Conservation (phyloP, 2,329 filamentous ascomycete genomes). For the Aureobasidium uvarum region DNA sequence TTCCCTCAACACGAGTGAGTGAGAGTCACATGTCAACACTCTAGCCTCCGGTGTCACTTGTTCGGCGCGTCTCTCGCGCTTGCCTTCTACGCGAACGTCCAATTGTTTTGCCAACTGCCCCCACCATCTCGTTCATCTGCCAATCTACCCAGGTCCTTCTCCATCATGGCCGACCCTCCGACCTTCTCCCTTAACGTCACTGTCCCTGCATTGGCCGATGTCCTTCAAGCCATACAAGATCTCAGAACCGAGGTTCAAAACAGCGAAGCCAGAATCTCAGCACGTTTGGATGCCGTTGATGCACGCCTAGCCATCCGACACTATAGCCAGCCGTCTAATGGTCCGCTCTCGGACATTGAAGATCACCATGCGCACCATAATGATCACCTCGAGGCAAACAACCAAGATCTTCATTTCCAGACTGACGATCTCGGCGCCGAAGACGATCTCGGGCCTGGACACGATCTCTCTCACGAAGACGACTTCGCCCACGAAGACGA, state of each 20-base stretch:
- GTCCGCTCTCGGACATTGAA: no score
- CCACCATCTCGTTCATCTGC: no score
- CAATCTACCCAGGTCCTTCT: no score
- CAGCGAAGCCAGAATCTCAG: no score
- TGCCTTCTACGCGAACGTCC: neutral
- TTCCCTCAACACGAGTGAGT: neutral
- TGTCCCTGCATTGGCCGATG: neutral
- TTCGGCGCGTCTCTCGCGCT: neutral
- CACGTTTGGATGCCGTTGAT: neutral
- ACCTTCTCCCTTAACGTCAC: neutral
- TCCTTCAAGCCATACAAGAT: neutral
- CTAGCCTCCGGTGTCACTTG: neutral
- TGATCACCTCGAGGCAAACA: neutral
- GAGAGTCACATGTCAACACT: slow-evolving; percentile 3
- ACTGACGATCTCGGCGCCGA: neutral
- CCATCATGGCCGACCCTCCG: neutral
- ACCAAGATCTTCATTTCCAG: neutral
- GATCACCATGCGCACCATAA: neutral
- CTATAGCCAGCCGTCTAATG: neutral
- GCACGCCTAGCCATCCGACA: neutral
- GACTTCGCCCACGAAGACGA: neutral
- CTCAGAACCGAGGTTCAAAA: neutral
- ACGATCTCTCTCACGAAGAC: neutral
- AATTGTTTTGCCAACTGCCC: neutral
- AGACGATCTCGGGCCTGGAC: neutral